Percentiles rank a stretch among this genome's conserved stretches.
Evolutionary conservation across 805 yeast genomes (phyloP).

Genomic region (Candida tallmaniae): DNA sequence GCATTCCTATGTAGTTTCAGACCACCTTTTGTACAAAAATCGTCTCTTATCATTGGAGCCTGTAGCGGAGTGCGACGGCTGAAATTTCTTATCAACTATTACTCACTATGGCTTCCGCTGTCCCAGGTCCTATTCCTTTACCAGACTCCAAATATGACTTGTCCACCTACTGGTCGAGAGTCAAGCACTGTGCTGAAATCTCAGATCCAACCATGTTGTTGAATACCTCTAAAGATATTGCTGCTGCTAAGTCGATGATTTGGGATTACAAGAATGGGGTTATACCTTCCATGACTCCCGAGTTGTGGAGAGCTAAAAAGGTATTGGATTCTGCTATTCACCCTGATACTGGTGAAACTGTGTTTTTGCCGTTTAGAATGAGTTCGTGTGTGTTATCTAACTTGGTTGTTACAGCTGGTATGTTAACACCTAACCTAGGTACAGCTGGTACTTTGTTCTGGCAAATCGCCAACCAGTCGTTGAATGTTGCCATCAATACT

Average conservation of each 20-base stretch:
- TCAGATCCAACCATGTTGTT: slow-evolving; percentile 89
- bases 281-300: slow-evolving; percentile 61
- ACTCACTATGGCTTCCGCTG: slow-evolving; percentile 73
- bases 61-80: no score
- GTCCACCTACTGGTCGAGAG: slow-evolving; percentile 87
- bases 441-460: slow-evolving; percentile 89
- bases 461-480: slow-evolving; percentile 97
- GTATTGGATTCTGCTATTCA: slow-evolving; percentile 88
- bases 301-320: slow-evolving; percentile 84
- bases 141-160: slow-evolving; percentile 82
- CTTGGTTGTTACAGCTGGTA: slow-evolving; percentile 92
- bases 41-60: no score
- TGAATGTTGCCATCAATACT: slow-evolving; percentile 94
- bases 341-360: slow-evolving; percentile 96
- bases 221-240: slow-evolving; percentile 61
- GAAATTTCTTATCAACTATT: no score
- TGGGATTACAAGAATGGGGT: slow-evolving; percentile 73
- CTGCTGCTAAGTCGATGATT: slow-evolving; percentile 57
- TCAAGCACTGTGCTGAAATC: slow-evolving; percentile 87
- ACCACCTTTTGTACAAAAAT: no score
- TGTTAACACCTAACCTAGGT: slow-evolving; percentile 93
- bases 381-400: slow-evolving; percentile 91
- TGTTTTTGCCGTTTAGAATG: slow-evolving; percentile 93
- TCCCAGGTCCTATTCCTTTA: slow-evolving; percentile 73
- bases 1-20: no score